Conservation (phyloP, 345 rosid genomes). For the Rhodamnia rubescens region DNA sequence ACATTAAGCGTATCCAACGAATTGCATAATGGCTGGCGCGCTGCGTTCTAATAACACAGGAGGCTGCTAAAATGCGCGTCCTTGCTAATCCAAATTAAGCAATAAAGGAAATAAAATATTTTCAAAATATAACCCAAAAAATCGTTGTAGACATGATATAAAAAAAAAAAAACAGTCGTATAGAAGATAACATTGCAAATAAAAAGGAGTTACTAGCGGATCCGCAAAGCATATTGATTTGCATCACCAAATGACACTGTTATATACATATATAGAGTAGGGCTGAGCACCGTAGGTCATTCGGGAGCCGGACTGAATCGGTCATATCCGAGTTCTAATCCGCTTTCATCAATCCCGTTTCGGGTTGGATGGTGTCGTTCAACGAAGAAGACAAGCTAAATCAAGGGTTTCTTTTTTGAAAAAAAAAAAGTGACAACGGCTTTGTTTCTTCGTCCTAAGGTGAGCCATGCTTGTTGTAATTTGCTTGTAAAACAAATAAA, state of each 20-base stretch:
- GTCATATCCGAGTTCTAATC: fast-evolving
- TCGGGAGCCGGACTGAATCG: fast-evolving
- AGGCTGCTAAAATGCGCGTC: no score
- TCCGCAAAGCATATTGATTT: background rate
- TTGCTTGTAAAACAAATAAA: no score
- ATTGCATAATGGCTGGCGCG: no score
- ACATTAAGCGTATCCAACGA: no score
- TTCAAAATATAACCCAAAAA: background rate
- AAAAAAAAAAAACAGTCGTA: background rate
- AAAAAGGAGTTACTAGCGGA: background rate
- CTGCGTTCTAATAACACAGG: no score
- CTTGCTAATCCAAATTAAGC: no score
- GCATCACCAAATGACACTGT: background rate
- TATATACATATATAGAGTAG: background rate
- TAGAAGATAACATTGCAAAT: background rate
- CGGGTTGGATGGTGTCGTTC: fast-evolving
- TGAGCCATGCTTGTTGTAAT: no score
- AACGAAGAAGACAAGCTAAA: no score
- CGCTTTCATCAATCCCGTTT: fast-evolving
- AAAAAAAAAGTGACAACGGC: no score
- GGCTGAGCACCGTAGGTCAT: fast-evolving
- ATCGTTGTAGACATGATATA: background rate
- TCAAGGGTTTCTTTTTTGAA: no score
- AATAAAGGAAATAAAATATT: no score
- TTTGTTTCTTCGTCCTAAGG: no score